Evolutionary conservation across 2,329 filamentous ascomycete genomes (phyloP).

Genomic region (Trichothecium sympodiale): DNA sequence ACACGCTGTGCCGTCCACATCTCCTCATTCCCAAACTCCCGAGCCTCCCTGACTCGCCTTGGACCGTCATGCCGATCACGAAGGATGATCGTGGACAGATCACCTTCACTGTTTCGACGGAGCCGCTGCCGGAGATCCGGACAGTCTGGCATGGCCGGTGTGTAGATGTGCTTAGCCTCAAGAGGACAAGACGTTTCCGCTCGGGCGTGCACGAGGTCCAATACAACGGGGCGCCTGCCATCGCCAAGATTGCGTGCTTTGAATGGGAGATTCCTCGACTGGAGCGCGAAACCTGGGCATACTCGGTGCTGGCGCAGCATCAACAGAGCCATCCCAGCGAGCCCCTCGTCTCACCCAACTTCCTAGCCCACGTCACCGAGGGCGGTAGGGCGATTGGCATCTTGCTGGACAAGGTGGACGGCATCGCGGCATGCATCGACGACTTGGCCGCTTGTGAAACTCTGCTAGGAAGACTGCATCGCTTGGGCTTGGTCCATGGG

Average conservation of each 20-base stretch:
- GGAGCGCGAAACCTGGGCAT: conserved; percentile 17
- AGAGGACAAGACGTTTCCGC: conserved; percentile 10
- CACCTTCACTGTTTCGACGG: not conserved
- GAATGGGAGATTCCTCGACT: conserved; percentile 19
- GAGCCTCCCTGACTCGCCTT: conserved; percentile 10
- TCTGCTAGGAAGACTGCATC: conserved; percentile 3
- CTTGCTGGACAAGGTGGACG: conserved; percentile 4
- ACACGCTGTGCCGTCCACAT: conserved; percentile 18
- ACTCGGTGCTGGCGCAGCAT: conserved; percentile 6
- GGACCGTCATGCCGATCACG: conserved; percentile 1
- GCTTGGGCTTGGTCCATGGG: conserved; percentile 4
- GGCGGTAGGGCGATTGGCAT: conserved; percentile 4
- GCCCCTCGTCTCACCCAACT: conserved; percentile 1
- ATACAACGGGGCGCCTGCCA: conserved; percentile 5
- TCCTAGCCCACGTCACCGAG: conserved; percentile 4
- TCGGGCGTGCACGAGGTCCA: conserved; percentile 11
- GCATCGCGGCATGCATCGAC: conserved; percentile 1
- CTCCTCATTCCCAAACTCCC: conserved; percentile 16
- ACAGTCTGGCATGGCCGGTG: conserved; percentile 12
- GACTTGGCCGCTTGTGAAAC: conserved; percentile 1
- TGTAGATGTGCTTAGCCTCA: conserved; percentile 13
- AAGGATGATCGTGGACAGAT: not conserved
- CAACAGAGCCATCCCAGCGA: conserved; percentile 3
- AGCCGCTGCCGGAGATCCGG: conserved; percentile 6
- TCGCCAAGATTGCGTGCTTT: conserved; percentile 19